A percentile compares a stretch with the other conserved stretches of the same genome.
These are phyloP conservation scores for Colletotrichum godetiae DNA, from an alignment of 2,329 filamentous ascomycete species.

Conservation along the genomic window DNA sequence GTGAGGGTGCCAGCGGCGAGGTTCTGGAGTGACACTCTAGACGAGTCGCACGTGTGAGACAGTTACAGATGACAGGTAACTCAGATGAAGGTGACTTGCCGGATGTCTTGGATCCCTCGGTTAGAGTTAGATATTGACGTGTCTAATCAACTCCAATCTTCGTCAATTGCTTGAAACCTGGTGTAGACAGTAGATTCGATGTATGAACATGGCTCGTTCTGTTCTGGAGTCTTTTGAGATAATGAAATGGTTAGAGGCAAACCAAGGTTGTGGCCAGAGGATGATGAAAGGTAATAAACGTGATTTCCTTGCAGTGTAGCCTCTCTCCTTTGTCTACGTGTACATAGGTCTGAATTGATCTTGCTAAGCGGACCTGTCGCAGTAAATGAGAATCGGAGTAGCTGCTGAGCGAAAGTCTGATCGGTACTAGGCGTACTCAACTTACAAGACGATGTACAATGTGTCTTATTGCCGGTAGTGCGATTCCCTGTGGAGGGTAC, in stretches of 20 bases:
- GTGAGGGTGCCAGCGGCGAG: constrained; percentile 36
- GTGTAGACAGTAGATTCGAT: background rate
- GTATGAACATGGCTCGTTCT: background rate
- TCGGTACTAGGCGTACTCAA: background rate
- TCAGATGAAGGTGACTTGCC: background rate
- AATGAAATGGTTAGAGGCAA: background rate
- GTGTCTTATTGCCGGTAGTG: background rate
- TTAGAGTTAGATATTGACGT: background rate
- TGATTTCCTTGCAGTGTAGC: background rate
- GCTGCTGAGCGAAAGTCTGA: background rate
- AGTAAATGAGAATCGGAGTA: background rate
- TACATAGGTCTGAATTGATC: too few relatives aligned
- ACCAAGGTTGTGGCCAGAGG: background rate
- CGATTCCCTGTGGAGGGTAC: background rate
- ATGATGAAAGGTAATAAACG: background rate
- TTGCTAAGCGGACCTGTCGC: background rate
- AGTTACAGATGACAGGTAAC: background rate
- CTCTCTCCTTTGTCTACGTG: background rate
- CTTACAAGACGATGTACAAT: background rate
- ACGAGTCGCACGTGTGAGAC: background rate
- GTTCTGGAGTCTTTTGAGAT: background rate
- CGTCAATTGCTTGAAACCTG: background rate
- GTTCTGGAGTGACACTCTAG: constrained; percentile 12
- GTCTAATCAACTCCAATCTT: background rate
- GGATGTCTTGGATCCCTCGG: background rate